Percentiles rank a stretch among this genome's conserved stretches.
phyloP scores from a whole-genome alignment of 805 yeast species.

The Grigorovia transvaalensis region DNA sequence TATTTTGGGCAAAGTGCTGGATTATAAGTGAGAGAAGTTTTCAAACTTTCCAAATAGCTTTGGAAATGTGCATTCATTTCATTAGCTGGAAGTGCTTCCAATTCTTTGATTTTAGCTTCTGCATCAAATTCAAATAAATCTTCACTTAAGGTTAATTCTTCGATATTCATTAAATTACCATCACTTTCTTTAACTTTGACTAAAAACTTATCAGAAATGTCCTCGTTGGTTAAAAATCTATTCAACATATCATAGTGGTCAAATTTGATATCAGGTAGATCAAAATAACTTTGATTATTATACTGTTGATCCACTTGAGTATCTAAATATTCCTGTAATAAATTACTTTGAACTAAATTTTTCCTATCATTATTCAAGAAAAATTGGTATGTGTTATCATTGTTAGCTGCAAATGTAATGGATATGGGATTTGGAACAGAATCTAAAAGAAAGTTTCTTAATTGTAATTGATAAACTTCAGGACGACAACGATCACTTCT shows the following conservation, averaged over 20 bases:
- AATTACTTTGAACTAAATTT: constrained; percentile 17
- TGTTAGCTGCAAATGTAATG: constrained; percentile 15
- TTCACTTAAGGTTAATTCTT: constrained; percentile 9
- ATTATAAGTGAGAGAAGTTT: constrained; percentile 23
- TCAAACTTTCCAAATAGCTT: constrained; percentile 29
- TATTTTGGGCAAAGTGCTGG: constrained; percentile 32
- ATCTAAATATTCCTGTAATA: constrained; percentile 9
- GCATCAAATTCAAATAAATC: constrained; percentile 24
- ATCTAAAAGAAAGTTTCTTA: constrained; percentile 16
- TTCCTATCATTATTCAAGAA: constrained; percentile 1
- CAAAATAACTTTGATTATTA: neutral
- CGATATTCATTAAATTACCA: constrained; percentile 7
- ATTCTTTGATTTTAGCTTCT: constrained; percentile 15
- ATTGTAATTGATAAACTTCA: constrained; percentile 26
- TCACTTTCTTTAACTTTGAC: constrained; percentile 10
- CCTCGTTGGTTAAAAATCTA: constrained; percentile 9
- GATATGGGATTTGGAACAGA: constrained; percentile 17
- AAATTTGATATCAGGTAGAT: constrained; percentile 7
- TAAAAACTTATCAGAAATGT: constrained; percentile 5
- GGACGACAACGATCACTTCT: constrained; percentile 18
- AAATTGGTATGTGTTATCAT: constrained; percentile 14
- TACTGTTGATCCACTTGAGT: neutral
- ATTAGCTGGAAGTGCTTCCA: constrained; percentile 12
- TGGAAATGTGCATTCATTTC: constrained; percentile 13
- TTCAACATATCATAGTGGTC: constrained; percentile 13